Evolutionary conservation across 2,329 filamentous ascomycete genomes (phyloP).

Genomic region (Colletotrichum endophyticum): DNA sequence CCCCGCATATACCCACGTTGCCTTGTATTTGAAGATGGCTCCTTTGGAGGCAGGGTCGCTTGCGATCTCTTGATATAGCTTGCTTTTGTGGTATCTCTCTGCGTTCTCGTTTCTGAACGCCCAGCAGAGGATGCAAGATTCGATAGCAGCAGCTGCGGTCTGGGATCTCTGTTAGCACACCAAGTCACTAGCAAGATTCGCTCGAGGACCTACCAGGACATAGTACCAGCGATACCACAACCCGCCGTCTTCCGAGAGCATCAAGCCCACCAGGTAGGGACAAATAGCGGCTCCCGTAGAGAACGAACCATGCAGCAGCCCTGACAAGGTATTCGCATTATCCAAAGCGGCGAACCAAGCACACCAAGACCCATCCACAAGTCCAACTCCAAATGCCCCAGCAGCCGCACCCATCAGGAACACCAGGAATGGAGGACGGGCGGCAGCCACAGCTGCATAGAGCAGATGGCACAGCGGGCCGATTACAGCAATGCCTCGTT

Average conservation of each 20-base stretch:
- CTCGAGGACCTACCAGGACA: conserved; percentile 60
- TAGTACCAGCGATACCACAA: conserved; percentile 81
- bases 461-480: conserved; percentile 45
- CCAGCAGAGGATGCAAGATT: conserved; percentile 53
- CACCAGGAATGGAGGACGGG: conserved; percentile 73
- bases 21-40: conserved; percentile 34
- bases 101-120: conserved; percentile 70
- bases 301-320: conserved; percentile 75
- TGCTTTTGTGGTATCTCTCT: conserved; percentile 52
- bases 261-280: conserved; percentile 73
- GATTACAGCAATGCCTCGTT: conserved; percentile 54
- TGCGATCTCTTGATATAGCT: conserved; percentile 32
- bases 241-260: conserved; percentile 67
- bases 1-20: conserved; percentile 43
- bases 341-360: conserved; percentile 46
- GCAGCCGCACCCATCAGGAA: conserved; percentile 69
- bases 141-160: conserved; percentile 53
- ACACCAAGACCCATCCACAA: conserved; percentile 49
- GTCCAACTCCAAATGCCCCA: conserved; percentile 40
- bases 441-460: conserved; percentile 66
- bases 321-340: conserved; percentile 59
- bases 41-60: not conserved
- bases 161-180: not conserved
- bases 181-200: rapidly evolving
- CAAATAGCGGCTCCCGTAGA: conserved; percentile 73